Percentiles rank a stretch among this genome's conserved stretches.
phyloP scores from a whole-genome alignment of 139 green algal genomes.

The Medakamo hakoo region DNA sequence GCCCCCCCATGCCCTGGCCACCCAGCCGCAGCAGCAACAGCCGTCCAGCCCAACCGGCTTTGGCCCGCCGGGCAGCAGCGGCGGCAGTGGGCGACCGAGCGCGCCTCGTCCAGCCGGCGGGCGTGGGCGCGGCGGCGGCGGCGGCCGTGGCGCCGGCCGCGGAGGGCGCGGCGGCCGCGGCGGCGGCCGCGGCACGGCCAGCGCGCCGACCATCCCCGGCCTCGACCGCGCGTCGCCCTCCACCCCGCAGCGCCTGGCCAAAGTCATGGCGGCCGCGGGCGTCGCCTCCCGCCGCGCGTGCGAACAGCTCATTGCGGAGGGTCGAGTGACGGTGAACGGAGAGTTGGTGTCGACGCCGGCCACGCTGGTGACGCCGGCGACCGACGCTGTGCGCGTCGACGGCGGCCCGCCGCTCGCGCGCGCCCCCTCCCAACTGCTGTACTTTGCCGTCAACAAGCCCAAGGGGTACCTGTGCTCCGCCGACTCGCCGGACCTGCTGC shows the following conservation, averaged over 20 bases:
- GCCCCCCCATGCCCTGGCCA: too few relatives aligned
- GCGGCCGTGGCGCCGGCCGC: too few relatives aligned
- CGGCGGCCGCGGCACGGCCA: too few relatives aligned
- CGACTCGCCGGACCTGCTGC: neutral
- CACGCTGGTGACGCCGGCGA: conserved; percentile 20
- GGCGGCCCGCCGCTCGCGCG: conserved; percentile 17
- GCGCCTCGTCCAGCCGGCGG: neutral
- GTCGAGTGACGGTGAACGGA: conserved; percentile 72
- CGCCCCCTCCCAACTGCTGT: conserved; percentile 9
- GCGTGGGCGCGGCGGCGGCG: neutral
- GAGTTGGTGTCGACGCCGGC: conserved; percentile 38
- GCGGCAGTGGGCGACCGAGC: too few relatives aligned
- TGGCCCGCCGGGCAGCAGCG: too few relatives aligned
- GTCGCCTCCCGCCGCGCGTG: conserved; percentile 64
- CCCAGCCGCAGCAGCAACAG: too few relatives aligned
- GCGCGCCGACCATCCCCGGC: too few relatives aligned
- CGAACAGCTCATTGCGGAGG: conserved; percentile 62
- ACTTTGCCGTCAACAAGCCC: conserved; percentile 56
- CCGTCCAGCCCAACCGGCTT: too few relatives aligned
- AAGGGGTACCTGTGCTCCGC: conserved; percentile 73
- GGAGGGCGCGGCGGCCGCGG: too few relatives aligned
- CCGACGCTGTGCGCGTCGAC: conserved; percentile 43
- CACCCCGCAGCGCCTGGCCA: neutral
- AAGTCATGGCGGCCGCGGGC: conserved; percentile 61
- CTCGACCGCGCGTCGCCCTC: neutral